Evolutionary conservation across 2,329 filamentous ascomycete genomes (phyloP), one percentile per base, ranked within the genome.

Genomic region (Fusarium siculi): DNA sequence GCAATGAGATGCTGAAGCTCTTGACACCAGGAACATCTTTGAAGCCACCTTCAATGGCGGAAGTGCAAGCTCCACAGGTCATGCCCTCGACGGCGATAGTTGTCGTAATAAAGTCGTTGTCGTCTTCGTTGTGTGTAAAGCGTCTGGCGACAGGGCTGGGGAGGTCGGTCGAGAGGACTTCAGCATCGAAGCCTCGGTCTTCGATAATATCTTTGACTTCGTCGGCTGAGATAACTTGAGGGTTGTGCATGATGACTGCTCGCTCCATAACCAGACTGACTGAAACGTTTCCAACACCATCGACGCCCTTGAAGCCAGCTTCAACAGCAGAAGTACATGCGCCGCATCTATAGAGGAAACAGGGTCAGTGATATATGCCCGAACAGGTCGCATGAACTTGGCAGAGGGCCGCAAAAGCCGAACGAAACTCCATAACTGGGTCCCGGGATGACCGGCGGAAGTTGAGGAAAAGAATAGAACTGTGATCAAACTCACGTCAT

Each of bases 301-400:
- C 87, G 9, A 97, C 88, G 74, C 89, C 90, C 78, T 94, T 93
- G 84, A 99, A 97, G 74, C 93, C 96, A 67, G 92, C 90, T 87
- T 98, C 96, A 76, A 99, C 92, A n/a, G 96, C 92, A 49, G 95
- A 97, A 34, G 96, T 98, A 81, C 96, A 99, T 76, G 96, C 93
- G 80, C 96, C 95, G 84, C 96, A 99, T 73, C 88, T 90, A 87
- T 89, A 86, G 88, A 42, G 36, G 46, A 30, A 30, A 44, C 36
- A 56, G 42, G 16, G 76, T 85, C 71, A 85, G 81, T 68, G 39
- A 77, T 70, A 74, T 68, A 73, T 61, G 40, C 52, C 32, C 23
- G 28, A 43, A 43, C 40, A 63, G 44, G 54, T 37, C 62, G 46
- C 55, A 34, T 49, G 42, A 28, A 42, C 46, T 62, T 50, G 47